Conservation (phyloP, 2,329 filamentous ascomycete genomes). For the Pseudocercospora fijiensis region DNA sequence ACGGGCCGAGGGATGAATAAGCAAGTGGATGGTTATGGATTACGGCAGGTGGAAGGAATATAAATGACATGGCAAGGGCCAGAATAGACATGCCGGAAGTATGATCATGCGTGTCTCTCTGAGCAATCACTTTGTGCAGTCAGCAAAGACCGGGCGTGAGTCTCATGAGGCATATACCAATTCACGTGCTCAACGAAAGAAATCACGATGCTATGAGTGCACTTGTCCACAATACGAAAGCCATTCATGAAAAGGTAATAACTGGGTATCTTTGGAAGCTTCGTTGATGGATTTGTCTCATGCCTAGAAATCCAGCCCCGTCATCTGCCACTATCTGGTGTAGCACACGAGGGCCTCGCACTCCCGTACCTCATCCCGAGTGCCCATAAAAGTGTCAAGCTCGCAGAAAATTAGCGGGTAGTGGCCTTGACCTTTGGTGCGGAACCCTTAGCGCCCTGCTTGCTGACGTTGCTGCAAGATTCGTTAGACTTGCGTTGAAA, state of each 20-base stretch:
- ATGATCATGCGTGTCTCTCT: not conserved
- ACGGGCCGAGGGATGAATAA: not conserved
- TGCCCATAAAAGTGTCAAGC: not conserved
- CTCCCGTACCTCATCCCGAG: conserved; percentile 6
- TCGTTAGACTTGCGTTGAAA: not conserved
- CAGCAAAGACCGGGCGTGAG: not conserved
- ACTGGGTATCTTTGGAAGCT: conserved; percentile 10
- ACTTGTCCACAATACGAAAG: not conserved
- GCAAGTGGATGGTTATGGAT: not conserved
- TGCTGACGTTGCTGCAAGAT: conserved; percentile 68
- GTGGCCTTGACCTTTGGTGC: conserved; percentile 80
- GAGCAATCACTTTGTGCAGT: not conserved
- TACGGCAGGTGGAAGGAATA: too few relatives aligned
- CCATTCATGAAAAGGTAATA: not conserved
- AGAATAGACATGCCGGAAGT: not conserved
- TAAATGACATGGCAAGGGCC: too few relatives aligned
- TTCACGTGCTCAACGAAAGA: not conserved
- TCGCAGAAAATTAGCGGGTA: conserved; percentile 65
- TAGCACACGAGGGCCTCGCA: not conserved
- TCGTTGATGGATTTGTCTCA: conserved; percentile 18
- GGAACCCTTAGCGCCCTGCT: conserved; percentile 95
- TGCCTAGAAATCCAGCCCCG: conserved; percentile 14
- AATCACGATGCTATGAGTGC: not conserved
- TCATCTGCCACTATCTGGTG: not conserved
- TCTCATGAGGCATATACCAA: not conserved